Evolutionary conservation across 2,329 filamentous ascomycete genomes (phyloP).

Genomic region (Colletotrichum coccodes): DNA sequence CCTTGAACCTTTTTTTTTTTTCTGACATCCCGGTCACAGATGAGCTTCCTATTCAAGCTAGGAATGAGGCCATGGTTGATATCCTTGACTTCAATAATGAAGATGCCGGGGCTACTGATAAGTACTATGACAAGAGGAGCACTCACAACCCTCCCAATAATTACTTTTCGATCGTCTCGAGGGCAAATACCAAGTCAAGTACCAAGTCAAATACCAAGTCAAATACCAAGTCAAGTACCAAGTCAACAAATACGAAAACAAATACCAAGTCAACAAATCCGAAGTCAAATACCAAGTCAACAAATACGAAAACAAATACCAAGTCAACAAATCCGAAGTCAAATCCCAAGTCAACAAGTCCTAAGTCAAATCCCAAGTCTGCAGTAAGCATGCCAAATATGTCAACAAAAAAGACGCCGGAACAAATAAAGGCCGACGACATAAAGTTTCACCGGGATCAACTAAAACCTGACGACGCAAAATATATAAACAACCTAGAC

Average conservation of each 20-base stretch:
- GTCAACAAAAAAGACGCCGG: background rate
- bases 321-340: background rate
- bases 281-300: background rate
- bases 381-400: background rate
- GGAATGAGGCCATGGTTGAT: background rate
- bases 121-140: background rate
- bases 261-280: background rate
- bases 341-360: background rate
- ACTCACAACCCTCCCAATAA: background rate
- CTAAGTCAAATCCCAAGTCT: background rate
- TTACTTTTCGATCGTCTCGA: background rate
- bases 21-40: background rate
- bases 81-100: background rate
- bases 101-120: background rate
- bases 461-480: background rate
- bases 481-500: background rate
- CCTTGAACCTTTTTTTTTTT: background rate
- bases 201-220: background rate
- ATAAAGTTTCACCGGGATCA: background rate
- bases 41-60: background rate
- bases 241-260: background rate
- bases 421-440: background rate
- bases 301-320: background rate
- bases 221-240: background rate
- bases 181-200: background rate